Base-by-base conservation (phyloP, 176 grass and related monocot genomes). In the Puccinellia tenuiflora region DNA sequence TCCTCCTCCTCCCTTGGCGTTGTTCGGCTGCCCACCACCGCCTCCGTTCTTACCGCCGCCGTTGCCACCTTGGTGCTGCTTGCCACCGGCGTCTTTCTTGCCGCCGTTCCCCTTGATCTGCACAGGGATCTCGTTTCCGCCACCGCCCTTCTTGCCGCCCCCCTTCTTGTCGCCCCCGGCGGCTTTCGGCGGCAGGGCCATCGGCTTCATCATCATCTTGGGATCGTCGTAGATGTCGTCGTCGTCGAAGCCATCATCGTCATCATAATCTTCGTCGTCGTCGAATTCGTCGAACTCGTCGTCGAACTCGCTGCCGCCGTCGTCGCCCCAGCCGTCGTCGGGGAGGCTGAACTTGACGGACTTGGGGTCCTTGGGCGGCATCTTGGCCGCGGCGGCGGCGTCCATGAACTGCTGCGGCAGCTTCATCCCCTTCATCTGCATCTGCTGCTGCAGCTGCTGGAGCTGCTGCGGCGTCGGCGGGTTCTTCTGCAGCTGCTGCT, bases 361-460 rank as follows among this genome's bases (percentile, higher is more conserved):
- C 63, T 84, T 89, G 15, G 87, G 92, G 48, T 94, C 88, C 78
- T 91, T 94, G 8, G 62, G 42, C 31, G 64, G 92, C 79, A 91
- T 72, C 78, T 89, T 91, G 31, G 84, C 87, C 38, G 81, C 83
- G 53, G 84, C 83, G 38, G 84, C 85, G 53, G 71, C 87, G 76
- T 86, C 88, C 82, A 91, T 92, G 78, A 91, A 57, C 77, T 89
- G 92, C 2, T 84, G 88, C 38, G 90, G 84, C 47, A 93, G 53
- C 64, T 90, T 90, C 56, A 95, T 89, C 1, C 88, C 92, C 68
- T 91, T 91, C 90, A 94, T 91, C 76, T 97, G 86, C 68, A 92
- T 55, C 64, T 92, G 74, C 37, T 97, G 94, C 16, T 86, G 89
- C 31, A 87, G 68, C 62, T 84, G 88, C 2, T 85, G 88, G 15